Evolutionary conservation across 139 green algal genomes (phyloP), one percentile per base, ranked within the genome.

Genomic region (Chlorella sp.): DNA sequence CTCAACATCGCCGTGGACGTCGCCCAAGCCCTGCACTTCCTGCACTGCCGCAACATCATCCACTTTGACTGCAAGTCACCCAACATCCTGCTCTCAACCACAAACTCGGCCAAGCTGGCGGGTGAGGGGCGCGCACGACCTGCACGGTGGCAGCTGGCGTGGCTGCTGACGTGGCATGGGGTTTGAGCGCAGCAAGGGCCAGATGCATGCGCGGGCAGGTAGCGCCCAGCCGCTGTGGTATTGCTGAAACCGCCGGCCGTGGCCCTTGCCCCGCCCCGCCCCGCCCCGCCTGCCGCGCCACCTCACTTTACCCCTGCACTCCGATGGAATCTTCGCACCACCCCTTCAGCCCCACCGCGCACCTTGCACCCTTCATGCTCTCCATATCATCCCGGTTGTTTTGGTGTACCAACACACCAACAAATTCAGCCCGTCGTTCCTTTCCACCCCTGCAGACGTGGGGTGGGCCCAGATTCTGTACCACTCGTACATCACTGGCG

Each of bases 41-140:
- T 90, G 28, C 86, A 90, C 86, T 37, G 11, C 16, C 77, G 86
- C 76, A 85, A 40, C 86, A 81, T 92, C 57, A 81, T 92, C 68
- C 90, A 92, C 83, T 82, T 85, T 30, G 90, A 92, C 42, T 77
- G 90, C 78, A 92, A 92, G 87, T 91, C 75, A 3, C 79, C 79
- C 81, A 92, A 92, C 57, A 86, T 92, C 39, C 84, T 92, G 82
- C 90, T 92, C 24, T 87, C 90, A 0, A n/a, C n/a, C 60, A 39
- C 28, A n/a, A 75, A 80, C 40, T 16, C 19, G 0, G 90, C 90
- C 82, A 92, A 92, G 87, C 90, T 92, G 36, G 88, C 82, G 2
- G 84, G 71, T 61, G 66, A 21, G 66, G 12, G 81, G 21, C 32
- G n/a, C n/a, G n/a, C n/a, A n/a, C n/a, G n/a, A n/a, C n/a, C n/a